These are phyloP conservation scores for Pythium apleroticum DNA, from an alignment of 352 stramenopile genomes.

Conservation along the genomic window DNA sequence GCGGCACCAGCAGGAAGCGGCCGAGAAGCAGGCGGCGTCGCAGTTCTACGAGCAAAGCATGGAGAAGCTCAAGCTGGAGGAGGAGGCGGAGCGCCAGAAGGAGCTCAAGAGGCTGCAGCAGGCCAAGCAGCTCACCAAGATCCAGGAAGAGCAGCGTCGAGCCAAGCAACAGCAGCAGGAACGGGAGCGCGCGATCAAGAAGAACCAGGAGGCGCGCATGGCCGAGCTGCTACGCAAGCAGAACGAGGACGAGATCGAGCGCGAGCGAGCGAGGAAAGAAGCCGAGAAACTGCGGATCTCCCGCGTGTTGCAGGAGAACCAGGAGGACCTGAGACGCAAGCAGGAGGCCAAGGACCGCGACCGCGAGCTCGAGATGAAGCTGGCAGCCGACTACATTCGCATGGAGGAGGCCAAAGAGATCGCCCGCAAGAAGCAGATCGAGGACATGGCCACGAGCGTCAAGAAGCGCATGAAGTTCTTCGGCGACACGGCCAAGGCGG, in stretches of 20 bases:
- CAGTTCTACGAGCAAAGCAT: constrained; percentile 58
- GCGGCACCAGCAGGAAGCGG: constrained; percentile 36
- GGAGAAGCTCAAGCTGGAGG: constrained; percentile 42
- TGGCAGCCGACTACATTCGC: constrained; percentile 66
- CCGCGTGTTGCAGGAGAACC: constrained; percentile 63
- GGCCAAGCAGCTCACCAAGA: constrained; percentile 61
- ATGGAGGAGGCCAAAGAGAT: constrained; percentile 78
- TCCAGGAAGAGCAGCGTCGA: constrained; percentile 67
- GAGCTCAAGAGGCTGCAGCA: constrained; percentile 49
- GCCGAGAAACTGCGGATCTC: constrained; percentile 62
- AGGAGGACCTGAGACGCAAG: constrained; percentile 62
- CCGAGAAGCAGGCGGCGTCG: constrained; percentile 42
- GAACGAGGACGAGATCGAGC: constrained; percentile 49
- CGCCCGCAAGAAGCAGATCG: constrained; percentile 56
- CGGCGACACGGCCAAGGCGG: constrained; percentile 70
- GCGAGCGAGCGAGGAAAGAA: constrained; percentile 49
- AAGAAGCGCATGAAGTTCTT: constrained; percentile 87
- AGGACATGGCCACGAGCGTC: constrained; percentile 71
- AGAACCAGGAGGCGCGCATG: constrained; percentile 51
- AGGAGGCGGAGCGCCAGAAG: constrained; percentile 61
- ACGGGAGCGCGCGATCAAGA: constrained; percentile 48
- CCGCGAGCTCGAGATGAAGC: constrained; percentile 58
- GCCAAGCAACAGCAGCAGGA: constrained; percentile 58
- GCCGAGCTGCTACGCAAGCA: constrained; percentile 50
- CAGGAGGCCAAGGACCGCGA: constrained; percentile 49